Evolutionary conservation across 768 basidiomycete species (phyloP), one percentile per base, ranked within the genome.

Genomic region (Boletus rubescentipes): DNA sequence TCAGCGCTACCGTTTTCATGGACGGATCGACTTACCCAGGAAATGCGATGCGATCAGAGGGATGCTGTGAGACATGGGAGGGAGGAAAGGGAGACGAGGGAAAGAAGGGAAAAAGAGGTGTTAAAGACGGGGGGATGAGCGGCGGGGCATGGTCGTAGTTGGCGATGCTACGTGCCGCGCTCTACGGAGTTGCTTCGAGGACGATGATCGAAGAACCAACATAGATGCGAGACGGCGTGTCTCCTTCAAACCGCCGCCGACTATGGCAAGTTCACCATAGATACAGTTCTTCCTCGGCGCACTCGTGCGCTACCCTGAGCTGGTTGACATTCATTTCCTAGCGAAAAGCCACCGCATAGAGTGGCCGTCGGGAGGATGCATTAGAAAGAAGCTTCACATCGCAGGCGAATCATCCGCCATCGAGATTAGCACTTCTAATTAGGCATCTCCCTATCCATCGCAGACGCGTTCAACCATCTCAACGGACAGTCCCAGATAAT

Each of bases 401-500:
- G 23, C 42, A 14, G 42, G 57, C 31, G 58, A 60, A 49, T 49
- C 39, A 56, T 21, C 39, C 49, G 34, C 51, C 29, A 46, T 46
- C 56, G 16, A 54, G 57, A 59, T 55, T 32, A 45, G 26, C 46
- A 46, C 8, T 20, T 48, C 46, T 14, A 9, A 46, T 59, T 21
- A 23, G 58, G 48, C 15, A 61, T 15, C 23, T 37, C 36, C 7
- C 2, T 29, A 0, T 12, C 47, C 53, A 40, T 39, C 20, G 29
- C 38, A 43, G 16, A 59, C 51, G 29, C 59, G 62, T 23, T 56
- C 49, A 0, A 53, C 60, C 70, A 77, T 69, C 49, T 62, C 61
- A 18, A 49, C 52, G 46, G 73, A 74, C 57, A 58, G 50, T 4
- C 78, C 77, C 16, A 77, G 42, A 45, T 78, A 78, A 42, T 73